A percentile compares a stretch with the other conserved stretches of the same genome.
These are phyloP conservation scores for Citrullus amarus DNA, from an alignment of 306 rosid species.

Conservation along the genomic window DNA sequence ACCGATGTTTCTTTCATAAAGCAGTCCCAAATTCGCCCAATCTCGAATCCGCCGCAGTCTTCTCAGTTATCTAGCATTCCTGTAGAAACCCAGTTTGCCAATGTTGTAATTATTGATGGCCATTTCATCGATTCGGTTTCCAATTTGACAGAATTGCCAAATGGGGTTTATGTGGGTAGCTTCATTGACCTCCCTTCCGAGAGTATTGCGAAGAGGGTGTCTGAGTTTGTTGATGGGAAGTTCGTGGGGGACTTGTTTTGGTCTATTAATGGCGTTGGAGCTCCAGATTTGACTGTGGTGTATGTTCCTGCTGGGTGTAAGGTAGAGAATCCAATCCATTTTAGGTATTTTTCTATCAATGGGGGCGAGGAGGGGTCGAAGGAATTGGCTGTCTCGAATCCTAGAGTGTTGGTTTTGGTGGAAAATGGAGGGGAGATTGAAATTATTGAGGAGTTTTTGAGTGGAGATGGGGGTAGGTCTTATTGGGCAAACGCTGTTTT, in stretches of 20 bases:
- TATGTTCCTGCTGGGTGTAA: slow-evolving; percentile 63
- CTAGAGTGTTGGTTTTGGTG: slow-evolving; percentile 70
- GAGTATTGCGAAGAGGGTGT: slow-evolving; percentile 26
- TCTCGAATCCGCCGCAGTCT: slow-evolving; percentile 22
- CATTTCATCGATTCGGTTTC: slow-evolving; percentile 15
- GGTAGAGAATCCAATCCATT: slow-evolving; percentile 48
- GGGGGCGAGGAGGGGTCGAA: slow-evolving; percentile 28
- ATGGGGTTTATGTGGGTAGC: slow-evolving; percentile 53
- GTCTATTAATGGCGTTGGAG: slow-evolving; percentile 84
- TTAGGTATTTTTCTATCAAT: slow-evolving; percentile 36
- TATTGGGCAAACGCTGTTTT: slow-evolving; percentile 82
- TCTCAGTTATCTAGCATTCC: not conserved
- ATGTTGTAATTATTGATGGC: slow-evolving; percentile 45
- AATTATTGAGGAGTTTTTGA: slow-evolving; percentile 61
- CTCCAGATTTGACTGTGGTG: slow-evolving; percentile 68
- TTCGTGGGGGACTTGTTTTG: slow-evolving; percentile 63
- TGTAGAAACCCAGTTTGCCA: slow-evolving; percentile 22
- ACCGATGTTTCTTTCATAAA: slow-evolving; percentile 71
- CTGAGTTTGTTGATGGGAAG: slow-evolving; percentile 19
- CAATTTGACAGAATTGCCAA: slow-evolving; percentile 31
- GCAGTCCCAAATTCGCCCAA: slow-evolving; percentile 50
- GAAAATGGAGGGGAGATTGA: slow-evolving; percentile 69
- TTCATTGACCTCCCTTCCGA: slow-evolving; percentile 27
- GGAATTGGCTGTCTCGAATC: slow-evolving; percentile 55
- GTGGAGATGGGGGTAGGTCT: slow-evolving; percentile 16